Percentiles rank a stretch among this genome's conserved stretches.
Evolutionary conservation across 441 rosid genomes (phyloP).

Genomic region (Adansonia grandidieri): DNA sequence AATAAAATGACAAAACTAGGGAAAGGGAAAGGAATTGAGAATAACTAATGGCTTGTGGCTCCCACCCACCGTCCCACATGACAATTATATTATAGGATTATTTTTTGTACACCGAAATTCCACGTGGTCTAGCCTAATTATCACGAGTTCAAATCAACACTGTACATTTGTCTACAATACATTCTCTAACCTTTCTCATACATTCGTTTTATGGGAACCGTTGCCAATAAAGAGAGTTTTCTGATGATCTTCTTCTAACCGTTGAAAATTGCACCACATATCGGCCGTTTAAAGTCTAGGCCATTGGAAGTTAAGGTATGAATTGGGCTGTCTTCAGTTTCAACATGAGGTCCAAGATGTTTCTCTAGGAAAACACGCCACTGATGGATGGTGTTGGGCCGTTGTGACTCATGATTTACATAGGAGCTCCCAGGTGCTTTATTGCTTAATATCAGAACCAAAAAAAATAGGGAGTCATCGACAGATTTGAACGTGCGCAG

Average conservation of each 20-base stretch:
- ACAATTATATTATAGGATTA: not conserved
- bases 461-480: not conserved
- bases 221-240: too few species aligned
- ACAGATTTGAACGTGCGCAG: too few species aligned
- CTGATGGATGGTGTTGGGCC: not conserved
- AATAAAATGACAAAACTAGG: too few species aligned
- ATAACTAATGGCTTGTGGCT: slow-evolving; percentile 6
- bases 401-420: not conserved
- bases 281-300: not conserved
- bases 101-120: not conserved
- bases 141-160: not conserved
- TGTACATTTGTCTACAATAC: too few species aligned
- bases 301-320: not conserved
- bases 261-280: too few species aligned
- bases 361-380: not conserved
- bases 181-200: too few species aligned
- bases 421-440: not conserved
- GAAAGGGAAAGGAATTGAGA: not conserved
- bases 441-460: not conserved
- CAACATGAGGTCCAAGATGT: not conserved
- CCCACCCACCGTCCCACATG: not conserved
- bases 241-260: too few species aligned
- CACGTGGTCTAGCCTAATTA: not conserved
- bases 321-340: not conserved
- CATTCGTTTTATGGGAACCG: too few species aligned